phyloP scores from a whole-genome alignment of 352 stramenopile species.

The Pseudoperonospora humuli region DNA sequence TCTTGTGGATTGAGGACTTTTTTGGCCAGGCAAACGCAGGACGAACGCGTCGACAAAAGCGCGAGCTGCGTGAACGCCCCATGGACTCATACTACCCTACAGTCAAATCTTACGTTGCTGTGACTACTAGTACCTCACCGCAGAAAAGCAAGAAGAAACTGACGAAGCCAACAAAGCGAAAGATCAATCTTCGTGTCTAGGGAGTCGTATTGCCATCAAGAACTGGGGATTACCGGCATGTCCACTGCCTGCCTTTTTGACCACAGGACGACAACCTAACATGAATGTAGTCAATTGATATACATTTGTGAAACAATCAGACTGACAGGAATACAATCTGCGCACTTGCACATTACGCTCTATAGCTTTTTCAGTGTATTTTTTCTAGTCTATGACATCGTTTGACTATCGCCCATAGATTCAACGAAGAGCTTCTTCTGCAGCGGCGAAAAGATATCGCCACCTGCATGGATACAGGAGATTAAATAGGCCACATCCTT shows the following conservation, averaged over 20 bases:
- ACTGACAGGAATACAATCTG: slow-evolving; percentile 23
- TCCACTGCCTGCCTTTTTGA: slow-evolving; percentile 7
- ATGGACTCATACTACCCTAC: slow-evolving; percentile 75
- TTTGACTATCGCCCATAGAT: slow-evolving; percentile 26
- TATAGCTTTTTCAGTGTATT: slow-evolving; percentile 3
- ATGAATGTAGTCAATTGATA: no score
- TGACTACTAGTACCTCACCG: slow-evolving; percentile 5
- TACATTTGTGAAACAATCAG: slow-evolving; percentile 10
- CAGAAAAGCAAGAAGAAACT: slow-evolving; percentile 19
- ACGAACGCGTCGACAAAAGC: slow-evolving; percentile 65
- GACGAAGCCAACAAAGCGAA: slow-evolving; percentile 17
- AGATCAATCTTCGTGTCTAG: slow-evolving; percentile 21
- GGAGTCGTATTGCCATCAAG: slow-evolving; percentile 4
- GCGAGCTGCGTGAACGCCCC: slow-evolving; percentile 42
- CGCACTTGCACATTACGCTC: slow-evolving; percentile 23
- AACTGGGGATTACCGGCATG: slow-evolving; percentile 2
- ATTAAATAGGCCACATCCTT: slow-evolving; percentile 88
- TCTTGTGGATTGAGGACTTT: slow-evolving; percentile 68
- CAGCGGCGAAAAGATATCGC: slow-evolving; percentile 71
- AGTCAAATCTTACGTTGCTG: slow-evolving; percentile 42
- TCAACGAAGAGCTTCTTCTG: slow-evolving; percentile 82
- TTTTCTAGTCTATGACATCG: slow-evolving; percentile 8
- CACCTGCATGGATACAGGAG: slow-evolving; percentile 73
- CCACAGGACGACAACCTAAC: slow-evolving; percentile 14
- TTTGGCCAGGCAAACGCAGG: slow-evolving; percentile 55